These are phyloP conservation scores for Zygotorulaspora chibaensis DNA, from an alignment of 805 yeast species.

Conservation along the genomic window DNA sequence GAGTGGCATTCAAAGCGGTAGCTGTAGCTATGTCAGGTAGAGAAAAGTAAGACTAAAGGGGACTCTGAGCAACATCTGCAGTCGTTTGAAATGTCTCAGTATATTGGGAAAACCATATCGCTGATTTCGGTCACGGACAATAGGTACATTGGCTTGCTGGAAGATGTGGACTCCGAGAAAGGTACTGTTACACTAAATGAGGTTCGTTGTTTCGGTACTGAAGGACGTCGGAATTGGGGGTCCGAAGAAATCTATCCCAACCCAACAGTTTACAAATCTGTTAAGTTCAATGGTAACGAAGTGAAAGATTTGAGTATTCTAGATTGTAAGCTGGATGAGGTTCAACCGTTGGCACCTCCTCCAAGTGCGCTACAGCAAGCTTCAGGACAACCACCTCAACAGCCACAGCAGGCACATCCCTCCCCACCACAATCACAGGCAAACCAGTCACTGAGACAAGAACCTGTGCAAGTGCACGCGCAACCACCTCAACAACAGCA, in stretches of 20 bases:
- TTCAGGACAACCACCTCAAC: constrained; percentile 3
- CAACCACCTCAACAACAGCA: constrained; percentile 5
- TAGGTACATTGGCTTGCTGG: constrained; percentile 85
- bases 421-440: constrained; percentile 4
- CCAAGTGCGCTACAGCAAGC: constrained; percentile 15
- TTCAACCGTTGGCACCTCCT: constrained; percentile 44
- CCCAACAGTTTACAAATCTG: constrained; percentile 61
- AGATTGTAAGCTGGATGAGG: constrained; percentile 63
- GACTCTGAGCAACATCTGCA: neutral
- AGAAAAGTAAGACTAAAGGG: neutral
- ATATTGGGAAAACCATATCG: constrained; percentile 70
- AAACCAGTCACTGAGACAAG: neutral
- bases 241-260: constrained; percentile 69
- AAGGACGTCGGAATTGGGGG: constrained; percentile 75
- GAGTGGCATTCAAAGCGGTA: neutral
- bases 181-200: constrained; percentile 80
- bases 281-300: constrained; percentile 86
- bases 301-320: constrained; percentile 85
- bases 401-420: constrained; percentile 2
- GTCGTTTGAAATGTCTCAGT: constrained; percentile 68
- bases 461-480: neutral
- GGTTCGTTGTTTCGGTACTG: constrained; percentile 87
- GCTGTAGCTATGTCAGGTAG: neutral
- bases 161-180: constrained; percentile 81
- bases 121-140: constrained; percentile 31